These are phyloP conservation scores for Septoria petroselini DNA, from an alignment of 2,329 filamentous ascomycete species.

Conservation along the genomic window DNA sequence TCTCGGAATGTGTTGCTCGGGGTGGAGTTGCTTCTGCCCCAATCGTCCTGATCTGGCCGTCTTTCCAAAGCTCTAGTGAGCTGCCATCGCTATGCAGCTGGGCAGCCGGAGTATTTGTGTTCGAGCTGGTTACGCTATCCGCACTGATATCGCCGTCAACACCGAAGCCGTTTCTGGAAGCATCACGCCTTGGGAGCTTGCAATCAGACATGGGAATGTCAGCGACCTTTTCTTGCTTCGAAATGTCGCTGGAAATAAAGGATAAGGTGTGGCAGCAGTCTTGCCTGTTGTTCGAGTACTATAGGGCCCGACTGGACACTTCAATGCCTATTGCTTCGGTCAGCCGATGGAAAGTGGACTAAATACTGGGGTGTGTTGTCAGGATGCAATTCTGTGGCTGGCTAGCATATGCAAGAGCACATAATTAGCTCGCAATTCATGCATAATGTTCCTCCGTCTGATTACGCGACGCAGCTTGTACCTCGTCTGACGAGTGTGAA, in stretches of 20 bases:
- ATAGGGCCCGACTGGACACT: too few species aligned
- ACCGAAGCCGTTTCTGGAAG: slow-evolving; percentile 5
- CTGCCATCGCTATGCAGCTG: slow-evolving; percentile 1
- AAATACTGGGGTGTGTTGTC: background rate
- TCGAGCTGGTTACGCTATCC: background rate
- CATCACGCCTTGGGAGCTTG: background rate
- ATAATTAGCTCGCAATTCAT: slow-evolving; percentile 4
- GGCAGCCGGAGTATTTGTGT: background rate
- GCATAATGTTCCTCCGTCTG: background rate
- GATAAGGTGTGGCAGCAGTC: background rate
- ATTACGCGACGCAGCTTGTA: background rate
- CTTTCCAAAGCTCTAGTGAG: background rate
- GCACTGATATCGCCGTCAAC: background rate
- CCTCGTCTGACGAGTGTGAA: too few species aligned
- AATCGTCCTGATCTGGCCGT: background rate
- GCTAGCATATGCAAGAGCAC: background rate
- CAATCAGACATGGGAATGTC: background rate
- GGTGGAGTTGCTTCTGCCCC: background rate
- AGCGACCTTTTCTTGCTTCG: slow-evolving; percentile 1
- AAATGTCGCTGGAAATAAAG: background rate
- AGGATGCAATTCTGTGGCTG: background rate
- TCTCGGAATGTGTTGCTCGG: background rate
- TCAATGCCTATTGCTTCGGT: background rate
- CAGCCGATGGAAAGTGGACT: background rate
- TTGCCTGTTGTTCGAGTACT: background rate